Conservation (phyloP, 1,284 basidiomycete species). For the Ceratobasidium papillatum region DNA sequence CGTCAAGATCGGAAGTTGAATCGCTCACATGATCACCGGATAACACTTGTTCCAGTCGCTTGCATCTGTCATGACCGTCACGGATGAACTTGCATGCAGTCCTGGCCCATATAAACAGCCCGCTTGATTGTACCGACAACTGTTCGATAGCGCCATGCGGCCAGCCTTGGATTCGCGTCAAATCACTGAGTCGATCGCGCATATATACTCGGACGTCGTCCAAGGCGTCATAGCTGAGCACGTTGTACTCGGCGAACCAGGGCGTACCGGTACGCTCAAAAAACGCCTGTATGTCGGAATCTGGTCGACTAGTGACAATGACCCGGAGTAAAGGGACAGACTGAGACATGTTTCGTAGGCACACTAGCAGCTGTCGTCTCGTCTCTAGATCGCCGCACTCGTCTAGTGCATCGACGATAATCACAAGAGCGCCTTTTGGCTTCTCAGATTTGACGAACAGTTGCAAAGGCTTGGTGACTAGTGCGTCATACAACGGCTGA, state of each 20-base stretch:
- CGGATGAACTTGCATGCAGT: conserved; percentile 13
- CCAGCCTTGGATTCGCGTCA: background rate
- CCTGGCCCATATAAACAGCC: conserved; percentile 17
- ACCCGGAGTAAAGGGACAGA: conserved; percentile 23
- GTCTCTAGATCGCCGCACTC: conserved; percentile 7
- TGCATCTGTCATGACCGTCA: background rate
- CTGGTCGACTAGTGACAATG: conserved; percentile 38
- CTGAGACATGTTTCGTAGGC: background rate
- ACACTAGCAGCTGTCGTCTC: background rate
- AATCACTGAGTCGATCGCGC: background rate
- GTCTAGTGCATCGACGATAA: conserved; percentile 40
- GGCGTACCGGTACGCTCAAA: background rate
- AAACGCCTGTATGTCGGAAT: background rate
- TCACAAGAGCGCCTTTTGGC: background rate
- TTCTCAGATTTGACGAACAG: background rate
- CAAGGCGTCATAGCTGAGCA: background rate
- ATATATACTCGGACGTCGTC: conserved; percentile 1
- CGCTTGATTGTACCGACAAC: background rate
- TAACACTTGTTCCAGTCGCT: background rate
- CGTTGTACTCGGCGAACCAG: background rate
- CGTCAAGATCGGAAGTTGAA: background rate
- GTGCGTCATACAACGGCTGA: background rate
- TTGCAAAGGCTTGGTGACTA: conserved; percentile 31
- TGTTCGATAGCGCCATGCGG: background rate
- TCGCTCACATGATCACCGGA: background rate